These are phyloP conservation scores for Euphorbia peplus DNA, from an alignment of 345 rosid species.

Conservation along the genomic window DNA sequence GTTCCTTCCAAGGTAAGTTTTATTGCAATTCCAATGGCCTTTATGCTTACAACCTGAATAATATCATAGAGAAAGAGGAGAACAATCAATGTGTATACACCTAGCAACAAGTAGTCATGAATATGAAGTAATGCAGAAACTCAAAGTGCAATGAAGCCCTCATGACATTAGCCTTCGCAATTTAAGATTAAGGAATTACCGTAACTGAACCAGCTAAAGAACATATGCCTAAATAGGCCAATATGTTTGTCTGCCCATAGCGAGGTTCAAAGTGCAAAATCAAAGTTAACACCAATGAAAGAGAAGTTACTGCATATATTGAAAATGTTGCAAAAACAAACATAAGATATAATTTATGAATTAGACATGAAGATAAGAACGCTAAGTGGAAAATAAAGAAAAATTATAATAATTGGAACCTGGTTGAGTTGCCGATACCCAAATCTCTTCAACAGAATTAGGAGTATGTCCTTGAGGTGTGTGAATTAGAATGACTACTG, in stretches of 20 bases:
- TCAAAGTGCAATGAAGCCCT: not conserved
- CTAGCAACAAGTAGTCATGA: not conserved
- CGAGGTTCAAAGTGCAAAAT: too few species aligned
- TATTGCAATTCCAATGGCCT: constrained; percentile 91
- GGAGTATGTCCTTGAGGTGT: too few species aligned
- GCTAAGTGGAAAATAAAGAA: constrained; percentile 3
- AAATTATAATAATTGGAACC: constrained; percentile 32
- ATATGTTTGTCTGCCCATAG: too few species aligned
- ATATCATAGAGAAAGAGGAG: not conserved
- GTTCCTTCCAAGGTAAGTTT: constrained; percentile 83
- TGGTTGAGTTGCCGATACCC: constrained; percentile 77
- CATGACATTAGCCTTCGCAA: not conserved
- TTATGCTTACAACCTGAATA: constrained; percentile 81
- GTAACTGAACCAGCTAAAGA: too few species aligned
- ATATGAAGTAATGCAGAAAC: not conserved
- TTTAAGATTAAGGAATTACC: constrained; percentile 27
- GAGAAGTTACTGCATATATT: too few species aligned
- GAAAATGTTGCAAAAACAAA: too few species aligned
- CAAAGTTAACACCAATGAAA: too few species aligned
- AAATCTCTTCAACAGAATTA: too few species aligned
- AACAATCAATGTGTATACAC: not conserved
- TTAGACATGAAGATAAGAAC: too few species aligned
- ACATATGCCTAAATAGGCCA: too few species aligned
- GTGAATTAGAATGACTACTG: too few species aligned
- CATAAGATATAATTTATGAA: too few species aligned